Percentiles rank a stretch among this genome's conserved stretches.
Conservation (phyloP, 306 rosid species). For the Gynostemma pentaphyllum region DNA sequence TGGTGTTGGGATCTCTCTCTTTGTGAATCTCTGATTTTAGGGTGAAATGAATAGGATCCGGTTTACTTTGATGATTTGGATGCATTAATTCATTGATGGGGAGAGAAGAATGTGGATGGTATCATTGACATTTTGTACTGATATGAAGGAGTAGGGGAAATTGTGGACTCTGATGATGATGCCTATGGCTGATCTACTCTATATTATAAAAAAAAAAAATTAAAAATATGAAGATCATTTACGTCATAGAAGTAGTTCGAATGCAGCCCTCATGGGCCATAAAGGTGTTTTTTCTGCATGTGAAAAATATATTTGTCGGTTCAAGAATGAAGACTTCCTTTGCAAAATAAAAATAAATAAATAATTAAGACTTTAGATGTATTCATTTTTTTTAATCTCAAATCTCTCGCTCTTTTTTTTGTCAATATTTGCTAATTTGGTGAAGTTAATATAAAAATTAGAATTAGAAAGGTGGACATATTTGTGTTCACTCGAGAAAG, state of each 20-base stretch:
- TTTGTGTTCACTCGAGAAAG: no score
- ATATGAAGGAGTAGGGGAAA: no score
- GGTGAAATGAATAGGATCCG: not conserved
- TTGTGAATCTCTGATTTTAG: not conserved
- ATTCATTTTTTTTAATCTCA: constrained; percentile 6
- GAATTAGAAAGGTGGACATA: no score
- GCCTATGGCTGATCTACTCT: not conserved
- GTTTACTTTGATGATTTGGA: no score
- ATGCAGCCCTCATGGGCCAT: not conserved
- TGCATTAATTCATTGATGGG: not conserved
- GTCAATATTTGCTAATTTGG: no score
- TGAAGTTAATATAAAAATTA: no score
- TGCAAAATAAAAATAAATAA: no score
- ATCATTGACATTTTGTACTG: no score
- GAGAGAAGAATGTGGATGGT: not conserved
- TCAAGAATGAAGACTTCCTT: not conserved
- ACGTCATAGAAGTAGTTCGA: not conserved
- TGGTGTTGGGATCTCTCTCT: no score
- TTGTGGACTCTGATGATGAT: not conserved
- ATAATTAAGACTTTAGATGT: no score
- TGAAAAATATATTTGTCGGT: constrained; percentile 5
- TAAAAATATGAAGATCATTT: no score
- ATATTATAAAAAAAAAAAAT: no score
- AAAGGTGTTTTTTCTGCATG: not conserved
- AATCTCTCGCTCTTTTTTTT: not conserved